Base-by-base conservation (phyloP, 2,329 filamentous ascomycete species). In the Colletotrichum siamense region DNA sequence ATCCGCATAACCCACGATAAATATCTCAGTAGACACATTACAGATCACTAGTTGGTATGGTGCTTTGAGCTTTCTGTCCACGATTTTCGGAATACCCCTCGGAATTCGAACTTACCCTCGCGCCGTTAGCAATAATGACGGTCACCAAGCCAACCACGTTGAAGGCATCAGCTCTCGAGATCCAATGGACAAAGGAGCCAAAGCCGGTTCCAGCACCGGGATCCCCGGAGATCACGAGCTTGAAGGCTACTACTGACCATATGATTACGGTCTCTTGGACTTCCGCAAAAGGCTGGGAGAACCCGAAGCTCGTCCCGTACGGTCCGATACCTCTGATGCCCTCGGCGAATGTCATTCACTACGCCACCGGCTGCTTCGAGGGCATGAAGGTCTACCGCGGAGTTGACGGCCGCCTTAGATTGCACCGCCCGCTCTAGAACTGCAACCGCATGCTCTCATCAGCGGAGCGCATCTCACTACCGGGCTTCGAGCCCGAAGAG, bases 291-390 rank as follows among this genome's bases (percentile, higher is more conserved):
- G 94, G 94, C 73, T 95, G 94, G 94, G 87, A 88, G 36, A 87
- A 89, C 2, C 94, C 94, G 1, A 88, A 92, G 77, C 87, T 95
- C 55, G 89, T 89, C 79, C 92, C 93, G 3, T 95, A 93, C 81
- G 92, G 92, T 6, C 92, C 93, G 5, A 85, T 95, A 15, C 86
- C 88, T 72, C 89, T 95, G 79, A 91, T 93, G 83, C 94, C 94
- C 5, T 94, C 92, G 7, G 92, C 94, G 6, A 92, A 90, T 13
- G 91, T 91, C 69, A 87, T 95, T 61, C 94, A 95, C 84, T 95
- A 95, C 84, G 94, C 94, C 15, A 95, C 94, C 34, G 92, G 95
- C 81, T 95, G 94, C 81, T 95, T 95, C 84, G 94, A 95, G 84
- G 94, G 94, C 9, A 78, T 85, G 67, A 95, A 95, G 84, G 90